A percentile compares a stretch with the other conserved stretches of the same genome.
phyloP scores from a whole-genome alignment of 768 basidiomycete species.

The Rhodosporidiobolus sp. region DNA sequence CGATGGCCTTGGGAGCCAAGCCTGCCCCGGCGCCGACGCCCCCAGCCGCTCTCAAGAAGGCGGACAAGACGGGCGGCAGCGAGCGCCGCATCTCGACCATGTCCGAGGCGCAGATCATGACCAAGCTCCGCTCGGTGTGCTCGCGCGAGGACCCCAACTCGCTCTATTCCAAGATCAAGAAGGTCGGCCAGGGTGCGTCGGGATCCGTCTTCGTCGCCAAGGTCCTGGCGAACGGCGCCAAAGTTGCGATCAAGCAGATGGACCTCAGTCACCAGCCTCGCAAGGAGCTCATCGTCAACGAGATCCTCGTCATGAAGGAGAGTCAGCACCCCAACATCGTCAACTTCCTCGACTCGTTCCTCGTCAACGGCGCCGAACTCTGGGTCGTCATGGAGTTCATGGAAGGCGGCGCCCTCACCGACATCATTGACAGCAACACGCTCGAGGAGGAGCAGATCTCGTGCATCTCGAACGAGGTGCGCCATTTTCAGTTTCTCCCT shows the following conservation, averaged over 20 bases:
- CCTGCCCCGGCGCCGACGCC: slow-evolving; percentile 22
- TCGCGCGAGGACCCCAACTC: slow-evolving; percentile 78
- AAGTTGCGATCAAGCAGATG: slow-evolving; percentile 94
- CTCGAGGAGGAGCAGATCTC: slow-evolving; percentile 82
- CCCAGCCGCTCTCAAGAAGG: slow-evolving; percentile 59
- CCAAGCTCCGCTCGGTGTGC: slow-evolving; percentile 86
- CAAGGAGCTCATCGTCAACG: slow-evolving; percentile 96
- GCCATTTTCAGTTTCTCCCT: not conserved
- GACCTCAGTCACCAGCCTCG: slow-evolving; percentile 82
- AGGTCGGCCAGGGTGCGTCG: slow-evolving; percentile 97
- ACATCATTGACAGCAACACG: slow-evolving; percentile 95
- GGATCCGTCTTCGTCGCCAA: slow-evolving; percentile 98
- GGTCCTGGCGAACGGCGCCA: slow-evolving; percentile 76
- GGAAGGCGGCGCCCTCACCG: slow-evolving; percentile 91
- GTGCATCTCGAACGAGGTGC: slow-evolving; percentile 74
- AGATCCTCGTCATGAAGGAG: slow-evolving; percentile 99
- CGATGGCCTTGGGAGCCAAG: no score
- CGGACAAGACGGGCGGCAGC: slow-evolving; percentile 48
- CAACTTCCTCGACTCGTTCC: slow-evolving; percentile 79
- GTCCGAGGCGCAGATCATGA: slow-evolving; percentile 98
- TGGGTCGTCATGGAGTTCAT: slow-evolving; percentile 99
- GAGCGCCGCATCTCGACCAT: slow-evolving; percentile 92
- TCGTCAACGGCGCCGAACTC: slow-evolving; percentile 88
- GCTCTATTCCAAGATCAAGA: slow-evolving; percentile 94
- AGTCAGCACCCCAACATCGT: slow-evolving; percentile 88